Conservation (phyloP, 2,329 filamentous ascomycete species). For the Colletotrichum sp. region DNA sequence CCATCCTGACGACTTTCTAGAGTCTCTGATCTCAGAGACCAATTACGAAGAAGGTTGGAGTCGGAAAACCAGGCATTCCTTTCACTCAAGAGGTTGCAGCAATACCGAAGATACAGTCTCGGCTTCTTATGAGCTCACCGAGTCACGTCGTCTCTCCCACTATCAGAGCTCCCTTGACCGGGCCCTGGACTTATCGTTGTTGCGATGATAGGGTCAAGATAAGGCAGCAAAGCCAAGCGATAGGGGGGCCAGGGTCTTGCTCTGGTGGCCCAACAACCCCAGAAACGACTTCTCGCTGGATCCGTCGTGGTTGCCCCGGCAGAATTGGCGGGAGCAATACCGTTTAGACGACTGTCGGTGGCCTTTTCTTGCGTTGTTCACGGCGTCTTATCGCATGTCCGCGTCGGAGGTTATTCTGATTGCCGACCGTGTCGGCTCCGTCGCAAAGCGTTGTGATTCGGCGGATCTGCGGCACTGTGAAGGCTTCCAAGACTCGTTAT, state of each 20-base stretch:
- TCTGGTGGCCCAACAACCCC: not conserved
- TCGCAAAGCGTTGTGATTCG: not conserved
- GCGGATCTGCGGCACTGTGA: not conserved
- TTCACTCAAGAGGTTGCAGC: not conserved
- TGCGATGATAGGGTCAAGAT: not conserved
- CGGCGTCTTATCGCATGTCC: not conserved
- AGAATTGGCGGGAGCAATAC: not conserved
- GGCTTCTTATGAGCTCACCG: not conserved
- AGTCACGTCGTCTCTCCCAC: not conserved
- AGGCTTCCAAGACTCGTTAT: not conserved
- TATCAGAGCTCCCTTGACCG: not conserved
- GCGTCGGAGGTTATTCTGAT: not conserved
- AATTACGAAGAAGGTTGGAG: not conserved
- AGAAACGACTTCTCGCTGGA: no score
- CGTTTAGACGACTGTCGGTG: not conserved
- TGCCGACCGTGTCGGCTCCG: not conserved
- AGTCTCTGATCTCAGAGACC: not conserved
- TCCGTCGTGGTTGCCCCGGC: no score
- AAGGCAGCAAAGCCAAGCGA: not conserved
- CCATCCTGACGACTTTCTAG: not conserved
- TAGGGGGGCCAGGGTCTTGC: not conserved
- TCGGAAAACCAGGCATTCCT: not conserved
- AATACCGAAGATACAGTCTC: not conserved
- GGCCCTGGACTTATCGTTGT: not conserved
- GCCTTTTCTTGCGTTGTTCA: not conserved